Conservation (phyloP, 78 protist genomes). For the Speleostelium caveatum region DNA sequence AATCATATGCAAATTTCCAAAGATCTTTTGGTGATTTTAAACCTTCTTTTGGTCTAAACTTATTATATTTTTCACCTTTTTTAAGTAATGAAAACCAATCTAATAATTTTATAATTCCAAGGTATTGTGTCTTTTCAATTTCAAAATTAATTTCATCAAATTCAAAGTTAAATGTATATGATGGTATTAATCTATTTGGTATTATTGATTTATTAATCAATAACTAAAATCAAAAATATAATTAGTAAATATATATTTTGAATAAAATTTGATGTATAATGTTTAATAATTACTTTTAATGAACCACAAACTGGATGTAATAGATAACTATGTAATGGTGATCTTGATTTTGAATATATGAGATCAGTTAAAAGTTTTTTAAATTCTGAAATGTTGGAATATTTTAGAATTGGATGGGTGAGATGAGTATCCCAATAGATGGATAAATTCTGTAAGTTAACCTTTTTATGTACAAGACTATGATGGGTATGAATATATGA, state of each 20-base stretch:
- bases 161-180: slow-evolving; percentile 66
- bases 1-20: slow-evolving; percentile 40
- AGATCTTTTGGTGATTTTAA: slow-evolving; percentile 2
- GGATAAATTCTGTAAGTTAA: slow-evolving; percentile 42
- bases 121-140: slow-evolving; percentile 39
- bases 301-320: slow-evolving; percentile 78
- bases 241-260: no score
- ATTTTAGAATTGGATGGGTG: slow-evolving; percentile 6
- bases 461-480: slow-evolving; percentile 58
- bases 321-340: slow-evolving; percentile 45
- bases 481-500: slow-evolving; percentile 50
- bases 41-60: slow-evolving; percentile 17
- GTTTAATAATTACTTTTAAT: slow-evolving; percentile 18
- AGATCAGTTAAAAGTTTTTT: slow-evolving; percentile 14
- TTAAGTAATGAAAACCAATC: slow-evolving; percentile 53
- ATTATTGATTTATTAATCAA: slow-evolving; percentile 52
- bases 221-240: slow-evolving; percentile 1
- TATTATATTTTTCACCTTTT: slow-evolving; percentile 66
- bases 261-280: neutral
- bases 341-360: slow-evolving; percentile 10
- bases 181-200: slow-evolving; percentile 65
- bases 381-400: slow-evolving; percentile 21
- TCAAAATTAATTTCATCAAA: slow-evolving; percentile 69
- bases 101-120: slow-evolving; percentile 57
- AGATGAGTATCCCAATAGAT: slow-evolving; percentile 58